Conservation (phyloP, 495 filamentous ascomycete species). For the Penicillium angulare region DNA sequence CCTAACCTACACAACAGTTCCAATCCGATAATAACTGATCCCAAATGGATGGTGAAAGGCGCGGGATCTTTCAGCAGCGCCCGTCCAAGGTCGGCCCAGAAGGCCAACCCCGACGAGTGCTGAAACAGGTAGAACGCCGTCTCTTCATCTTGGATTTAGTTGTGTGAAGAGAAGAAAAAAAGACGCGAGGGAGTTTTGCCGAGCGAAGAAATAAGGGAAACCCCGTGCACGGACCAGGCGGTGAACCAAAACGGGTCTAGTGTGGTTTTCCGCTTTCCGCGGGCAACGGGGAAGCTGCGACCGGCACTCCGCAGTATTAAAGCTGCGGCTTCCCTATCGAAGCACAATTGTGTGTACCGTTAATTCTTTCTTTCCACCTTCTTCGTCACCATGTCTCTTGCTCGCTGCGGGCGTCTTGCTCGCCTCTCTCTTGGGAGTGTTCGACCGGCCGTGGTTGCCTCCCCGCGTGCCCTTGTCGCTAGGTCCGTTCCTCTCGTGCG, state of each 20-base stretch:
- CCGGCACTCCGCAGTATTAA: constrained; percentile 22
- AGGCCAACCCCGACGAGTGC: constrained; percentile 41
- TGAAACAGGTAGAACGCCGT: constrained; percentile 42
- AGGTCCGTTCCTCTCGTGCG: constrained; percentile 29
- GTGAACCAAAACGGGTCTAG: constrained; percentile 29
- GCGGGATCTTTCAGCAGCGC: constrained; percentile 53
- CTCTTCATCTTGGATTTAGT: constrained; percentile 58
- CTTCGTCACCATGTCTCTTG: constrained; percentile 35
- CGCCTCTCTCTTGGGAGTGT: constrained; percentile 38
- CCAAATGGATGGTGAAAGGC: constrained; percentile 48
- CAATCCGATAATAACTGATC: constrained; percentile 50
- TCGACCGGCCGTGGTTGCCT: constrained; percentile 17
- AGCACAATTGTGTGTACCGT: background rate
- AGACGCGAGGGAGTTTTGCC: constrained; percentile 16
- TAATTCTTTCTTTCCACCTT: constrained; percentile 10
- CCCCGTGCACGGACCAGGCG: constrained; percentile 29
- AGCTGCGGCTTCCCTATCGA: constrained; percentile 24
- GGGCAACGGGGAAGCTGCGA: constrained; percentile 39
- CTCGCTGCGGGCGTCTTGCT: constrained; percentile 44
- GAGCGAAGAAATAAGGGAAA: constrained; percentile 16
- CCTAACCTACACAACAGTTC: constrained; percentile 35
- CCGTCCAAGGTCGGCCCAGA: constrained; percentile 37
- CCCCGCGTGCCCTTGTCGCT: constrained; percentile 22
- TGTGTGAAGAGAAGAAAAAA: constrained; percentile 47
- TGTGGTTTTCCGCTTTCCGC: constrained; percentile 38